phyloP scores from a whole-genome alignment of 1,139 yeast species.

The Protomyces inundatus region DNA sequence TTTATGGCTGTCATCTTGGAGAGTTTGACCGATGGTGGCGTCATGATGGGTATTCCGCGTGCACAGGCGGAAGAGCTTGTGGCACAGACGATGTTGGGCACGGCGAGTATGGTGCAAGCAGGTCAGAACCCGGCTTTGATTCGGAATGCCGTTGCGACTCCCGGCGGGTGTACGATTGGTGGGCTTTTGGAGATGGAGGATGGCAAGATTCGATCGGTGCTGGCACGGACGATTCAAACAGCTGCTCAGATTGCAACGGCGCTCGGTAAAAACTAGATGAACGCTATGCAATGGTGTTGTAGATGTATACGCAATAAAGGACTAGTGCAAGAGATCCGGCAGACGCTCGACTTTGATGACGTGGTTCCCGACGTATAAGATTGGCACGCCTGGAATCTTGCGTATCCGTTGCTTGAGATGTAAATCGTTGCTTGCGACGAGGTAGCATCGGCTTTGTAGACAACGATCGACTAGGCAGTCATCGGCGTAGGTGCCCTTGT shows the following conservation, averaged over 20 bases:
- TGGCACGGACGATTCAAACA: slow-evolving; percentile 83
- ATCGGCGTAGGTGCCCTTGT: slow-evolving; percentile 96
- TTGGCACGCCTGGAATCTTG: slow-evolving; percentile 94
- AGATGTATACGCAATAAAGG: too few species aligned
- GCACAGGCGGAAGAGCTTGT: slow-evolving; percentile 81
- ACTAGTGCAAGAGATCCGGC: slow-evolving; percentile 51
- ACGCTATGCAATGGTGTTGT: too few species aligned
- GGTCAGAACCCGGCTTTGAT: slow-evolving; percentile 76
- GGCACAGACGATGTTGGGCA: slow-evolving; percentile 87
- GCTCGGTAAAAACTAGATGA: slow-evolving; percentile 48
- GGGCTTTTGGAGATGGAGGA: slow-evolving; percentile 92
- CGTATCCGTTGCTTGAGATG: slow-evolving; percentile 88
- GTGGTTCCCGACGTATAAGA: slow-evolving; percentile 93
- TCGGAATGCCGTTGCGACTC: slow-evolving; percentile 88
- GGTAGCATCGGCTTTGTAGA: slow-evolving; percentile 90
- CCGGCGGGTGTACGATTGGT: slow-evolving; percentile 97
- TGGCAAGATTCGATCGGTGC: slow-evolving; percentile 77
- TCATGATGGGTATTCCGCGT: slow-evolving; percentile 88
- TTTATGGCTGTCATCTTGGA: slow-evolving; percentile 86
- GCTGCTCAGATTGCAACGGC: slow-evolving; percentile 80
- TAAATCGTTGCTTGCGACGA: slow-evolving; percentile 98
- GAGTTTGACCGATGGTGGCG: slow-evolving; percentile 89
- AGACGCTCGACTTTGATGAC: slow-evolving; percentile 86
- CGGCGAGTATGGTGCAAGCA: slow-evolving; percentile 78
- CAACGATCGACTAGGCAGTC: slow-evolving; percentile 91